These are phyloP conservation scores for Aspergillus campestris DNA, from an alignment of 495 filamentous ascomycete genomes.

Conservation along the genomic window DNA sequence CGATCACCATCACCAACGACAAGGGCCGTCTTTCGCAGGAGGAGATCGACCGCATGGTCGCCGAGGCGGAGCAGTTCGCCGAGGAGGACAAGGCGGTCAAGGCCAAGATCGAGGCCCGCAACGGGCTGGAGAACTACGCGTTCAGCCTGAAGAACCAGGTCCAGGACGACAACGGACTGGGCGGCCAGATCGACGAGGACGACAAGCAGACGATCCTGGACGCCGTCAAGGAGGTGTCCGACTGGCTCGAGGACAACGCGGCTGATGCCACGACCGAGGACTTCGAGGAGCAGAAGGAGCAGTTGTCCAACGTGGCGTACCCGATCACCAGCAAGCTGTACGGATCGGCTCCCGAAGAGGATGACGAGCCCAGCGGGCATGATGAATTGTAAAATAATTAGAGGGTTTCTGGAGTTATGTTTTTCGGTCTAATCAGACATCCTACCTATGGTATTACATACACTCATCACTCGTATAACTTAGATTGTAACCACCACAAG, in stretches of 20 bases:
- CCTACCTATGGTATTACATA: slow-evolving; percentile 12
- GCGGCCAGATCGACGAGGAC: slow-evolving; percentile 96
- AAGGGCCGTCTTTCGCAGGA: slow-evolving; percentile 93
- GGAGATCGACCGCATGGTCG: slow-evolving; percentile 97
- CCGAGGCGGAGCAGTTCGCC: slow-evolving; percentile 94
- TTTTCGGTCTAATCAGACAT: slow-evolving; percentile 13
- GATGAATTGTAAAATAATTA: slow-evolving; percentile 77
- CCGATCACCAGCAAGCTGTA: slow-evolving; percentile 99
- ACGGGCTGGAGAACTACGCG: slow-evolving; percentile 92
- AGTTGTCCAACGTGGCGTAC: slow-evolving; percentile 91
- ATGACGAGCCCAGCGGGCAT: slow-evolving; percentile 68
- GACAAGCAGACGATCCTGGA: slow-evolving; percentile 97
- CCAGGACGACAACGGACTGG: slow-evolving; percentile 92
- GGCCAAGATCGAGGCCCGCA: slow-evolving; percentile 88
- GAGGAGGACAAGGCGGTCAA: slow-evolving; percentile 98
- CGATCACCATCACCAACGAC: slow-evolving; percentile 97
- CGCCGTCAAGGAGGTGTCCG: slow-evolving; percentile 92
- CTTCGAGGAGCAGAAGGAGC: slow-evolving; percentile 99
- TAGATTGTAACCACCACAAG: too few relatives aligned
- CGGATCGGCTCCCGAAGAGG: slow-evolving; percentile 57
- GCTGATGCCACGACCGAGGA: slow-evolving; percentile 80
- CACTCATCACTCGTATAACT: too few relatives aligned
- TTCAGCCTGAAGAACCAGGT: slow-evolving; percentile 99
- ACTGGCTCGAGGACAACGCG: slow-evolving; percentile 97
- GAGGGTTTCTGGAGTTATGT: slow-evolving; percentile 40